Conservation (phyloP, 495 filamentous ascomycete species). For the Penicillium samsonianum region DNA sequence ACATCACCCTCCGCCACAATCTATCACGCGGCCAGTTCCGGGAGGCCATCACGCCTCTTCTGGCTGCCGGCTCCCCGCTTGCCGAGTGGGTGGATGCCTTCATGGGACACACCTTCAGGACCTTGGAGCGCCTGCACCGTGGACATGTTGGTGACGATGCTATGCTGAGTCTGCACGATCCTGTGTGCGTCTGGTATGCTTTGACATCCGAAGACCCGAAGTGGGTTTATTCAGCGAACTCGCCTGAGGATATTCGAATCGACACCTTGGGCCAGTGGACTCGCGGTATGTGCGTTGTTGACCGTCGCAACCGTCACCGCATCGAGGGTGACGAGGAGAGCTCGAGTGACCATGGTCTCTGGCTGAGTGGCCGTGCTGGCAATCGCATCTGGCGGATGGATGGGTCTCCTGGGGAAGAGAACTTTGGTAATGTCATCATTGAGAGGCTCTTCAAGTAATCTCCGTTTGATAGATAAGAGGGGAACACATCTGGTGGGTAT, state of each 20-base stretch:
- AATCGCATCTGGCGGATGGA: constrained; percentile 76
- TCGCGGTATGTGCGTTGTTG: constrained; percentile 82
- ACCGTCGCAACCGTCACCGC: constrained; percentile 64
- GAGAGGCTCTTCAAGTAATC: constrained; percentile 41
- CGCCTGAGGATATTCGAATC: constrained; percentile 72
- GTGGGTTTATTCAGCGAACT: constrained; percentile 45
- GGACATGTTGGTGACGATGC: constrained; percentile 54
- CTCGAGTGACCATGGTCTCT: constrained; percentile 67
- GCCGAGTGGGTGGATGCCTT: constrained; percentile 82
- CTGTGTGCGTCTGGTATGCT: constrained; percentile 85
- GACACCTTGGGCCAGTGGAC: constrained; percentile 95
- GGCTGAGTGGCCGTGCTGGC: constrained; percentile 68
- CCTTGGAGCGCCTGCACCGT: constrained; percentile 62
- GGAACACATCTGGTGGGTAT: background rate
- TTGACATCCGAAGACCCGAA: constrained; percentile 52
- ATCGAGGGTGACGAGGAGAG: constrained; percentile 59
- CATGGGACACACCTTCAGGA: constrained; percentile 71
- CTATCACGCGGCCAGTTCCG: constrained; percentile 63
- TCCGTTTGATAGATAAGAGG: background rate
- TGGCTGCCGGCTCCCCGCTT: constrained; percentile 66
- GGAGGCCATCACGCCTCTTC: constrained; percentile 50
- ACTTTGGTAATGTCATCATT: constrained; percentile 47
- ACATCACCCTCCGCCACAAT: constrained; percentile 79
- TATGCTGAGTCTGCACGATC: constrained; percentile 80
- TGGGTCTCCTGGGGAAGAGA: constrained; percentile 42